A percentile compares a stretch with the other conserved stretches of the same genome.
Evolutionary conservation across 345 rosid species (phyloP).

Genomic region (Bruguiera gymnorhiza): DNA sequence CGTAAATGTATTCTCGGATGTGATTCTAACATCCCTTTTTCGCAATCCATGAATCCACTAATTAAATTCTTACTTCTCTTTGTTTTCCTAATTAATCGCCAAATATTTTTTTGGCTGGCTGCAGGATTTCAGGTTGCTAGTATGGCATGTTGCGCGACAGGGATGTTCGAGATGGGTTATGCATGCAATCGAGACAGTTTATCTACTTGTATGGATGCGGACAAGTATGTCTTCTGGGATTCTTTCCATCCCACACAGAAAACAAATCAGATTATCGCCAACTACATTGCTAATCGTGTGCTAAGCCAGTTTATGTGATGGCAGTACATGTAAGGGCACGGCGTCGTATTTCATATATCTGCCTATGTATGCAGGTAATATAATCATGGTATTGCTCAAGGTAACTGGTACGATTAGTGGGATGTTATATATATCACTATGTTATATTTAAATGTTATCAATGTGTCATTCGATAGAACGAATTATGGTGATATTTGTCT

Average conservation of each 20-base stretch:
- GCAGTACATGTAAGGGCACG: background rate
- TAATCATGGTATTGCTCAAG: too few species aligned
- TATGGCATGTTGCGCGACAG: conserved; percentile 65
- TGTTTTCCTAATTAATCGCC: background rate
- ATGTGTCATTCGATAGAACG: too few species aligned
- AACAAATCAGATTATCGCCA: conserved; percentile 50
- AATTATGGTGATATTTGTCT: too few species aligned
- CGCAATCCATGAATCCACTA: background rate
- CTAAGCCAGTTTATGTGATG: conserved; percentile 33
- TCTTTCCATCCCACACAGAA: conserved; percentile 71
- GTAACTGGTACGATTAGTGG: too few species aligned
- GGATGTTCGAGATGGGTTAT: conserved; percentile 82
- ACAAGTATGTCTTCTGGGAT: conserved; percentile 72
- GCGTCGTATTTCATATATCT: too few species aligned
- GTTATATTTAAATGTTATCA: too few species aligned
- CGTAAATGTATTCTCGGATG: too few species aligned
- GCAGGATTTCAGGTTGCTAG: conserved; percentile 50
- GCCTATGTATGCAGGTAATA: too few species aligned
- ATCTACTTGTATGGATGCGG: conserved; percentile 53
- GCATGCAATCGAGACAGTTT: conserved; percentile 40
- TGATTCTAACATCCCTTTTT: too few species aligned
- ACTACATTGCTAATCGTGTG: conserved; percentile 34
- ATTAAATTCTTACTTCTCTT: too few species aligned
- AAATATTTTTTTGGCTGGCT: background rate
- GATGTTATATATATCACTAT: too few species aligned